Conservation (phyloP, 139 green algal genomes). For the Picochlorum sp. region DNA sequence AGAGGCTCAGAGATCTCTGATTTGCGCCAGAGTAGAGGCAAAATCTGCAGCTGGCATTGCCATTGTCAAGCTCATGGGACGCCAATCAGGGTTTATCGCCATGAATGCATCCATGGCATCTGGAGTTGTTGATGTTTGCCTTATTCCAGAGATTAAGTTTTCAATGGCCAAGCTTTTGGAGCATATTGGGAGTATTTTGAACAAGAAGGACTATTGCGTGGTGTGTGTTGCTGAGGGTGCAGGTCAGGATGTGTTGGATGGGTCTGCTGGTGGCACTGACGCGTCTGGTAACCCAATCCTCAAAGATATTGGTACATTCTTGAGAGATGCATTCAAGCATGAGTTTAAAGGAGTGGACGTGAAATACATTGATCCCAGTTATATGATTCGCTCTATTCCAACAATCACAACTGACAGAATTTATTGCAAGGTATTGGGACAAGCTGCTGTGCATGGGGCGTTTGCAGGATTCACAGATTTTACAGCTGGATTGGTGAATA, state of each 20-base stretch:
- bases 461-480: constrained; percentile 90
- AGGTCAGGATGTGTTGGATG: constrained; percentile 57
- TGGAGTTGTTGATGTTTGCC: constrained; percentile 84
- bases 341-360: constrained; percentile 65
- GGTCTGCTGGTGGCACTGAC: constrained; percentile 44
- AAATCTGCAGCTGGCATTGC: constrained; percentile 71
- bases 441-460: constrained; percentile 89
- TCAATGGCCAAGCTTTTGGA: constrained; percentile 58
- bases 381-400: constrained; percentile 93
- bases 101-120: constrained; percentile 88
- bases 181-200: constrained; percentile 53
- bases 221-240: constrained; percentile 89
- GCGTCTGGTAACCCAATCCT: constrained; percentile 77
- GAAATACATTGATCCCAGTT: constrained; percentile 89
- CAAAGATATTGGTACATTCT: constrained; percentile 74
- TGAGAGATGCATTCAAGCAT: constrained; percentile 69
- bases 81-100: constrained; percentile 93
- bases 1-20: constrained; percentile 86
- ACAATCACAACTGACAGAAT: constrained; percentile 83
- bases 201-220: constrained; percentile 69
- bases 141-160: constrained; percentile 94
- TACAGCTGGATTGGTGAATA: constrained; percentile 75
- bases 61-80: constrained; percentile 98
- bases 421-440: constrained; percentile 90
- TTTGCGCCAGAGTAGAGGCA: constrained; percentile 92